Base-by-base conservation (phyloP, 2,329 filamentous ascomycete genomes). In the Neofusicoccum sp. region DNA sequence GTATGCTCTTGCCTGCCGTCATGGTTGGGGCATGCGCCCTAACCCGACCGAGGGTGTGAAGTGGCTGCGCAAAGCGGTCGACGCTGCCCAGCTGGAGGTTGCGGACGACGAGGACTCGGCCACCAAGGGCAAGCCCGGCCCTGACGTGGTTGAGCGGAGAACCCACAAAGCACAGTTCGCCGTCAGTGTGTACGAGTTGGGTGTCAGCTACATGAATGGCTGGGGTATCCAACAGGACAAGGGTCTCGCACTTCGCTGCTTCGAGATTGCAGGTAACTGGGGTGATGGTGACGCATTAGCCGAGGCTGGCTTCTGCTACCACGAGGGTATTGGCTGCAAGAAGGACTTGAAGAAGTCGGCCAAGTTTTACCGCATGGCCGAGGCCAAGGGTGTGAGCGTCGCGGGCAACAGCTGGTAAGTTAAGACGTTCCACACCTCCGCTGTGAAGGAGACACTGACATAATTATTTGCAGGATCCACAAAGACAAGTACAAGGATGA, bases 141-240 rank as follows among this genome's bases (percentile, higher is more conserved):
- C 61, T 22, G 87, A 92, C 74, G 75, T 87, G 6, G 71, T 86
- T 33, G 91, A 94, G 74, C 86, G 87, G 68, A 95, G 93, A 76
- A 89, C 91, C 5, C 89, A 93, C 66, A 92, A 93, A 71, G 93
- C 93, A 9, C 94, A 98, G 71, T 97, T 98, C 75, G 95, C 94
- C 0, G 83, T 98, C 48, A 95, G 93, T 70, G 93, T 98, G 61
- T 99, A 99, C 70, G 95, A 99, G 78, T 83, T 99, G 29, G 95
- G 95, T 3, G 93, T 97, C 31, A 96, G 92, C 73, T 94, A 98
- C 74, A 93, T 97, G 87, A 97, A 99, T 70, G 95, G 95, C 4
- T 99, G 95, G 95, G 95, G 95, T 14, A 96, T 96, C 43, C 88
- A 94, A 69, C 93, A 96, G 77, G 95, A 99, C 74, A 96, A 95